Evolutionary conservation across 2,329 filamentous ascomycete species (phyloP).

Genomic region (Fusarium nematophilum): DNA sequence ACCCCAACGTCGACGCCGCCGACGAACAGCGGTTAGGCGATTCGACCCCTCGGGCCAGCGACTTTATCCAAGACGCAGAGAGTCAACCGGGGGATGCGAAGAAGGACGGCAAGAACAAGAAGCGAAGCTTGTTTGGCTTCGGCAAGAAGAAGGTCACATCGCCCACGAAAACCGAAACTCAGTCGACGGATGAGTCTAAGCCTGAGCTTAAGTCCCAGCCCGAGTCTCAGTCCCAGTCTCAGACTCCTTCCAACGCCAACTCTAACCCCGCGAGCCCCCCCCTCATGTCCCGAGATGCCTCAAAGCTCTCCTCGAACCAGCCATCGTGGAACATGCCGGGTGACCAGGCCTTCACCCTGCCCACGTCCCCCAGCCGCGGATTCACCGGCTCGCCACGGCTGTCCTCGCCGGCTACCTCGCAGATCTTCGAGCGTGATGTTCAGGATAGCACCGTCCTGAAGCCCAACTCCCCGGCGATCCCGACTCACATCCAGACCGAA

Average conservation of each 20-base stretch:
- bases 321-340: constrained; percentile 57
- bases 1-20: constrained; percentile 32
- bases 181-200: constrained; percentile 25
- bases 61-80: constrained; percentile 58
- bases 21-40: constrained; percentile 45
- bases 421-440: constrained; percentile 95
- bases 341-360: constrained; percentile 59
- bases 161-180: constrained; percentile 28
- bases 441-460: constrained; percentile 78
- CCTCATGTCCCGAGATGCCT: constrained; percentile 49
- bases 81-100: constrained; percentile 28
- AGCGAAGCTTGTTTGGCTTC: constrained; percentile 68
- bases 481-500: constrained; percentile 92
- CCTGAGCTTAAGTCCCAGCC: constrained; percentile 13
- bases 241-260: constrained; percentile 51
- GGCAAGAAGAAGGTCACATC: constrained; percentile 67
- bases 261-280: constrained; percentile 48
- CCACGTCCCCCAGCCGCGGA: constrained; percentile 74
- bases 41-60: constrained; percentile 47
- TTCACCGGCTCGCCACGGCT: constrained; percentile 79
- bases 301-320: constrained; percentile 52
- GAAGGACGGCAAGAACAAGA: constrained; percentile 57
- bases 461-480: constrained; percentile 86
- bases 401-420: constrained; percentile 79
- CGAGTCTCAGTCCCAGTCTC: constrained; percentile 32